These are phyloP conservation scores for Termitomyces sp. DNA, from an alignment of 1,284 basidiomycete species.

Conservation along the genomic window DNA sequence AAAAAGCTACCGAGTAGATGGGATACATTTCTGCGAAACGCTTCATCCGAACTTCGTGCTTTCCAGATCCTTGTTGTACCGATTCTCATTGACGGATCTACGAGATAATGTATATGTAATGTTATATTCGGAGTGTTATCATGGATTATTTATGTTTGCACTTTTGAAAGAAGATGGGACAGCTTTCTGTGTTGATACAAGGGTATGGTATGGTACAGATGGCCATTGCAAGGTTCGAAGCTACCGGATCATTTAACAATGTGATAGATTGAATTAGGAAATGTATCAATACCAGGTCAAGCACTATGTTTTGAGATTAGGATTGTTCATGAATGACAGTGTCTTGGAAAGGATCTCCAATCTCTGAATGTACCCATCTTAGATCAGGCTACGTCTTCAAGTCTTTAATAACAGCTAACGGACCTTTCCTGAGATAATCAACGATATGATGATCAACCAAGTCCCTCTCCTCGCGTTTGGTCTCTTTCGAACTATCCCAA, in stretches of 20 bases:
- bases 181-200: conserved; percentile 2
- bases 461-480: conserved; percentile 37
- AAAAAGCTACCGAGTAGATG: conserved; percentile 1
- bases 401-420: background rate
- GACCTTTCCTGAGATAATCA: conserved; percentile 39
- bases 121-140: background rate
- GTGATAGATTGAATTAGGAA: no score
- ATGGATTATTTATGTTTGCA: background rate
- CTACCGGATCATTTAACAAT: background rate
- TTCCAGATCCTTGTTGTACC: conserved; percentile 9
- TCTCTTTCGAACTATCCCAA: conserved; percentile 25
- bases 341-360: conserved; percentile 42
- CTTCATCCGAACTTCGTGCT: background rate
- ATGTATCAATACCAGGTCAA: conserved; percentile 1
- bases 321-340: conserved; percentile 16
- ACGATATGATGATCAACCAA: conserved; percentile 37
- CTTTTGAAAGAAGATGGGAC: background rate
- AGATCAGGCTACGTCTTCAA: background rate
- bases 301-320: conserved; percentile 1
- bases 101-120: conserved; percentile 6
- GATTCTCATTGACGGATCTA: background rate
- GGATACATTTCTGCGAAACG: background rate
- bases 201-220: conserved; percentile 3
- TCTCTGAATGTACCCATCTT: conserved; percentile 29
- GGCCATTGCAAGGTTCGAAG: background rate